These are phyloP conservation scores for Hygrophorus pudorinus DNA, from an alignment of 768 basidiomycete genomes.

Conservation along the genomic window DNA sequence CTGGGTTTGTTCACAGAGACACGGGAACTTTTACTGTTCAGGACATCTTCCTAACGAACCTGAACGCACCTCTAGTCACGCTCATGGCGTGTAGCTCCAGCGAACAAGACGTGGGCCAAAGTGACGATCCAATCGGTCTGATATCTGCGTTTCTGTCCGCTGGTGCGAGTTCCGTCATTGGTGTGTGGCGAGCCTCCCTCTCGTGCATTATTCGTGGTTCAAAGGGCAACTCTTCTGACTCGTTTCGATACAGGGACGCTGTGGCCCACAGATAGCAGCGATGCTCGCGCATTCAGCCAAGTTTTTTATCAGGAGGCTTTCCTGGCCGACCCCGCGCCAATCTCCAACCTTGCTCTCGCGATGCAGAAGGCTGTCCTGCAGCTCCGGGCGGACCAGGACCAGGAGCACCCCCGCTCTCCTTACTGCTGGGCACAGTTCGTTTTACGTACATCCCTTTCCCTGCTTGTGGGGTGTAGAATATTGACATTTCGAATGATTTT, in stretches of 20 bases:
- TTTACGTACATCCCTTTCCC: too few relatives aligned
- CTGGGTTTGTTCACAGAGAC: too few relatives aligned
- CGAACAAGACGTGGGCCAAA: neutral
- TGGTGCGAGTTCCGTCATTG: neutral
- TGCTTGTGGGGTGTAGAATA: too few relatives aligned
- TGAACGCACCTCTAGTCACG: neutral
- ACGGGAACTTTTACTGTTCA: neutral
- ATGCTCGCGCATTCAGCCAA: neutral
- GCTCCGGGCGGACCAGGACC: neutral
- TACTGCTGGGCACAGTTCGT: conserved; percentile 1
- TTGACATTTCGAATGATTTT: too few relatives aligned
- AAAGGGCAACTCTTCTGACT: too few relatives aligned
- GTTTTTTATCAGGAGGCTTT: neutral
- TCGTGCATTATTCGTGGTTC: too few relatives aligned
- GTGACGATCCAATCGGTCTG: neutral
- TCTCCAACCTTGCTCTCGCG: neutral
- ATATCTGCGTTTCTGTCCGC: neutral
- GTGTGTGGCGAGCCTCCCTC: too few relatives aligned
- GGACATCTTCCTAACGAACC: neutral
- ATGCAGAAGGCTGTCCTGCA: neutral
- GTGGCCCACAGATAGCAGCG: neutral
- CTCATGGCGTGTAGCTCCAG: neutral
- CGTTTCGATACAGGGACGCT: too few relatives aligned
- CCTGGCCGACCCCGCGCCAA: neutral
- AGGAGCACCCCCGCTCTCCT: neutral